Percentiles rank a stretch among this genome's conserved stretches.
phyloP scores from a whole-genome alignment of 2,329 filamentous ascomycete genomes.

The Curvularia sp. region DNA sequence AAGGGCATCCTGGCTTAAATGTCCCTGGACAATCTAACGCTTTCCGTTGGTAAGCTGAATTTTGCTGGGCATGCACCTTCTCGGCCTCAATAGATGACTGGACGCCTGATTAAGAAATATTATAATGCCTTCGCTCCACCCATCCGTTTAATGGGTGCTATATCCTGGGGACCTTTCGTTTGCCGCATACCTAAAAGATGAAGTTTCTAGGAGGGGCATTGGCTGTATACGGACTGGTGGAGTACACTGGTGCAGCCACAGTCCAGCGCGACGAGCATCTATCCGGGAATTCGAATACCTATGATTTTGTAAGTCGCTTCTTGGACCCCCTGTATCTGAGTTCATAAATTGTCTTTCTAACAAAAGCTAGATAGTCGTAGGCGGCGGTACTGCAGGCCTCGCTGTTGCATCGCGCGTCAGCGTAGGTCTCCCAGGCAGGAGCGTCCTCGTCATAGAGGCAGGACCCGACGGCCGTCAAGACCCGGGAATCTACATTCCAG shows the following conservation, averaged over 20 bases:
- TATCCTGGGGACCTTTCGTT: not conserved
- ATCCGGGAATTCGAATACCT: slow-evolving; percentile 1
- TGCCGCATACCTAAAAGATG: slow-evolving; percentile 13
- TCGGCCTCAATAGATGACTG: slow-evolving; percentile 2
- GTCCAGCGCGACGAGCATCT: not conserved
- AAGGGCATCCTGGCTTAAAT: not conserved
- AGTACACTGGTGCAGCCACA: slow-evolving; percentile 9
- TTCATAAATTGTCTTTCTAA: not conserved
- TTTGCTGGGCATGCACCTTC: slow-evolving; percentile 9
- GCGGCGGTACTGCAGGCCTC: slow-evolving; percentile 41
- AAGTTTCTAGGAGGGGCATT: slow-evolving; percentile 10
- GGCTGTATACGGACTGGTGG: slow-evolving; percentile 11
- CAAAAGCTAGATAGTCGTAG: slow-evolving; percentile 26
- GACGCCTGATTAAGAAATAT: not conserved
- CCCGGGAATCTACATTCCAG: slow-evolving; percentile 37
- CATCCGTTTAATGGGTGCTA: not conserved
- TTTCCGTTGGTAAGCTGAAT: slow-evolving; percentile 5
- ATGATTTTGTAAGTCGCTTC: slow-evolving; percentile 13
- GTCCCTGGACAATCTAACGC: slow-evolving; percentile 5
- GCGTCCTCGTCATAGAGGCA: slow-evolving; percentile 38
- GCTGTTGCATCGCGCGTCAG: slow-evolving; percentile 45
- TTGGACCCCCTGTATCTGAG: not conserved
- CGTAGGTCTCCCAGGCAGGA: slow-evolving; percentile 35
- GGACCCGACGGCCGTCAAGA: slow-evolving; percentile 41
- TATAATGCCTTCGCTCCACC: not conserved